Evolutionary conservation across 495 filamentous ascomycete species (phyloP).

Genomic region (Lasiosphaeris hirsuta): DNA sequence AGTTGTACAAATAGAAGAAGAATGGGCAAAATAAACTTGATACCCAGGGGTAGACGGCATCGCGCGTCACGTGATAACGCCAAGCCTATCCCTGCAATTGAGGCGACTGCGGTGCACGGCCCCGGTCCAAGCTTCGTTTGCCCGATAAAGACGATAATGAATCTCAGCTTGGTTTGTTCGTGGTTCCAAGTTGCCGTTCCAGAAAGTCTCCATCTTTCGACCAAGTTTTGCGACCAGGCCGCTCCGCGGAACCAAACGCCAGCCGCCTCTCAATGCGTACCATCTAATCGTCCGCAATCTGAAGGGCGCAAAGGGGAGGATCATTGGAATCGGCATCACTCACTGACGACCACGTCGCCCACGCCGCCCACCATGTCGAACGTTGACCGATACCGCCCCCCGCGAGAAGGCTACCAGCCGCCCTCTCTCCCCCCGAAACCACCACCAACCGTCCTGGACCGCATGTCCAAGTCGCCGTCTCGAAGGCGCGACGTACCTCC

Average conservation of each 20-base stretch:
- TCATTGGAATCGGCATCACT: background rate
- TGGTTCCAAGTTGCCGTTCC: background rate
- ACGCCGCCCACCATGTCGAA: conserved; percentile 41
- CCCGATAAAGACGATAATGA: conserved; percentile 7
- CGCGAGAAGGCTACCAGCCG: conserved; percentile 45
- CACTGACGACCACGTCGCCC: background rate
- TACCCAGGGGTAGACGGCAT: no score
- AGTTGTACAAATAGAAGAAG: background rate
- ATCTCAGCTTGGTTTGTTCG: background rate
- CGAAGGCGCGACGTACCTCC: conserved; percentile 50
- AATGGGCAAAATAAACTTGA: no score
- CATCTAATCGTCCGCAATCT: background rate
- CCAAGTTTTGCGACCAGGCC: no score
- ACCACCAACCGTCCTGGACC: conserved; percentile 31
- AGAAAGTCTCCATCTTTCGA: no score
- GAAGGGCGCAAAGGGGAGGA: conserved; percentile 24
- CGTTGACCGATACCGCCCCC: conserved; percentile 49
- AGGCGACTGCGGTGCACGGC: background rate
- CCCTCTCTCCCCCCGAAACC: conserved; percentile 39
- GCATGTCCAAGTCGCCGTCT: conserved; percentile 42
- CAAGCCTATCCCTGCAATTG: no score
- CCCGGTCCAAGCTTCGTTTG: background rate
- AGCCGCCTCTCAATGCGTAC: conserved; percentile 3
- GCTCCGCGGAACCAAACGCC: no score
- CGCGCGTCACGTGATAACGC: no score